Conservation (phyloP, 1,139 yeast species). For the Entelexis paramagnoliae region DNA sequence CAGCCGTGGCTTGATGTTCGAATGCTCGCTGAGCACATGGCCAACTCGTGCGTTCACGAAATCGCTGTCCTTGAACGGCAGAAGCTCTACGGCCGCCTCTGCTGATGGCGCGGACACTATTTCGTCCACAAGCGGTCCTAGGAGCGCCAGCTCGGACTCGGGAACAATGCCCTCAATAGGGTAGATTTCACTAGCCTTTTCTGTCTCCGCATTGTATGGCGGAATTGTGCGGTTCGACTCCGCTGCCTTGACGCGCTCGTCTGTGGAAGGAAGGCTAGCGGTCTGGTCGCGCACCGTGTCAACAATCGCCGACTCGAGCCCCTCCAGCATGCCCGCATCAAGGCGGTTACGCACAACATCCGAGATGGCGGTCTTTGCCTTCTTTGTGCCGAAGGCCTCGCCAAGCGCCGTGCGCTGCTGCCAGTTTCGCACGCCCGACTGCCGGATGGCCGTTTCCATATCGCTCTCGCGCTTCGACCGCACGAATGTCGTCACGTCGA, state of each 20-base stretch:
- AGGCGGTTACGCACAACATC: conserved; percentile 74
- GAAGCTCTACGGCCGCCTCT: conserved; percentile 42
- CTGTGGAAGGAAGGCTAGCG: conserved; percentile 58
- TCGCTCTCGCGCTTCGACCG: conserved; percentile 22
- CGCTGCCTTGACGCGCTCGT: conserved; percentile 42
- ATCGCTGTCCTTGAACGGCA: conserved; percentile 53
- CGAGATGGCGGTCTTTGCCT: conserved; percentile 81
- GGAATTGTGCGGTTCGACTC: conserved; percentile 77
- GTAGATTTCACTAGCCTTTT: conserved; percentile 70
- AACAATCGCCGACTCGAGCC: conserved; percentile 67
- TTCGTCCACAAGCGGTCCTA: conserved; percentile 45
- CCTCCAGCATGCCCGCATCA: conserved; percentile 70
- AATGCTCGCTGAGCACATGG: conserved; percentile 23
- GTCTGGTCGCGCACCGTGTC: conserved; percentile 69
- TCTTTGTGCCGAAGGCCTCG: conserved; percentile 93
- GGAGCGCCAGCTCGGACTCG: conserved; percentile 48
- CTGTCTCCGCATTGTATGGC: conserved; percentile 60
- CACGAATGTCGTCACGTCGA: conserved; percentile 36
- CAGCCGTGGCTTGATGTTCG: conserved; percentile 43
- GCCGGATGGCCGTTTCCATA: conserved; percentile 21
- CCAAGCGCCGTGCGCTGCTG: conserved; percentile 42
- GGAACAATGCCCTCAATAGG: conserved; percentile 65
- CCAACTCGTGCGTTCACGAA: conserved; percentile 38
- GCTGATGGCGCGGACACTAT: conserved; percentile 44
- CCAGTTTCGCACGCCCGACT: conserved; percentile 29